These are phyloP conservation scores for Casuarina glauca DNA, from an alignment of 306 rosid species.

Conservation along the genomic window DNA sequence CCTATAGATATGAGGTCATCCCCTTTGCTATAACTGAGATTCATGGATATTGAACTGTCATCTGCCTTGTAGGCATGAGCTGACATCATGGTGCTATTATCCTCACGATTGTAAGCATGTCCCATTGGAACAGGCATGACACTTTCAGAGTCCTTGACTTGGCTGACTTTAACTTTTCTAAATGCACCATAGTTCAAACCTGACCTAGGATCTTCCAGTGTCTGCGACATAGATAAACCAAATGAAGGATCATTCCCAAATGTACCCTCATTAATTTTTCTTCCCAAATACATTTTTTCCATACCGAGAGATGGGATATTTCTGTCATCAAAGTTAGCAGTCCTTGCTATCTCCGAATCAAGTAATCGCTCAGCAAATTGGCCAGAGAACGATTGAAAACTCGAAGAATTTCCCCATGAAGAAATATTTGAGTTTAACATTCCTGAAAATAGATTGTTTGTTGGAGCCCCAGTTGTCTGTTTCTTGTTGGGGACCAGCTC, in stretches of 20 bases:
- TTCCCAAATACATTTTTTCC: constrained; percentile 41
- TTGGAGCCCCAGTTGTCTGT: constrained; percentile 58
- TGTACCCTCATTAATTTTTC: constrained; percentile 49
- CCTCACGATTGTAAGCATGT: constrained; percentile 46
- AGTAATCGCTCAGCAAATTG: constrained; percentile 47
- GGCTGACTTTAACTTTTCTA: constrained; percentile 67
- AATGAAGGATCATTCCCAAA: constrained; percentile 49
- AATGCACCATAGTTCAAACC: constrained; percentile 54
- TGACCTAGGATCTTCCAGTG: constrained; percentile 52
- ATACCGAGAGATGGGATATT: constrained; percentile 32
- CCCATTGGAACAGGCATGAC: constrained; percentile 33
- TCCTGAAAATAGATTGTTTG: constrained; percentile 43
- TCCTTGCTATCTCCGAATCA: constrained; percentile 44
- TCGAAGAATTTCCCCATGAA: constrained; percentile 57
- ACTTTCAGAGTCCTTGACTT: constrained; percentile 74
- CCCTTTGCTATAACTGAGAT: constrained; percentile 48
- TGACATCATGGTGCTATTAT: constrained; percentile 26
- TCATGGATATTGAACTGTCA: constrained; percentile 40
- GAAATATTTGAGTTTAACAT: constrained; percentile 47
- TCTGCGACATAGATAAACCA: constrained; percentile 55
- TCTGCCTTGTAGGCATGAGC: constrained; percentile 32
- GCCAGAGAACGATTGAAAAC: constrained; percentile 54
- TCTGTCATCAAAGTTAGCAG: constrained; percentile 42
- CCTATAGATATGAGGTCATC: constrained; percentile 39
- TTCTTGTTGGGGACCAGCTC: constrained; percentile 66